Percentiles rank a stretch among this genome's conserved stretches.
Evolutionary conservation across 2,329 filamentous ascomycete genomes (phyloP).

Genomic region (Penicillium digitatum): DNA sequence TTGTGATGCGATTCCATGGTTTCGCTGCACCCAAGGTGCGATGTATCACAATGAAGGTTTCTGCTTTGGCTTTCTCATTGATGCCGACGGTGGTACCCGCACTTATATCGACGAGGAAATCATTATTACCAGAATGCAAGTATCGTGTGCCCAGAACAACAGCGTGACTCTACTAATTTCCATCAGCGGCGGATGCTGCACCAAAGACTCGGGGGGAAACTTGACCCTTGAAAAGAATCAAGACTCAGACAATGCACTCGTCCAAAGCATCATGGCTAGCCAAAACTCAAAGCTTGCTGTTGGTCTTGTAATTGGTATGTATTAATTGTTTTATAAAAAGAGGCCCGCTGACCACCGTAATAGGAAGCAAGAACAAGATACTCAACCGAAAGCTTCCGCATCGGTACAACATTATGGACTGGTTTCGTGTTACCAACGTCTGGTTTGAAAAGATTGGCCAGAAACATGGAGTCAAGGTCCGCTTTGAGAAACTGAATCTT

Average conservation of each 20-base stretch:
- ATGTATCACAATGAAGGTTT: constrained; percentile 51
- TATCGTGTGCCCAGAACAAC: neutral
- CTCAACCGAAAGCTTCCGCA: constrained; percentile 52
- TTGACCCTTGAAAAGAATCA: constrained; percentile 50
- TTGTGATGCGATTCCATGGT: constrained; percentile 62
- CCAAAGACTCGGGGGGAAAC: constrained; percentile 45
- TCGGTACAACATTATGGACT: constrained; percentile 63
- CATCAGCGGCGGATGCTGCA: constrained; percentile 53
- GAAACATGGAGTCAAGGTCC: constrained; percentile 52
- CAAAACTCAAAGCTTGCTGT: constrained; percentile 50
- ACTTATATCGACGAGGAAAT: constrained; percentile 60
- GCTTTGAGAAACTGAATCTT: constrained; percentile 62
- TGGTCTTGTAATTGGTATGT: constrained; percentile 53
- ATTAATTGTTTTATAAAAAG: fast-evolving
- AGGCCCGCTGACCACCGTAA: constrained; percentile 23
- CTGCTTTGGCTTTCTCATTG: constrained; percentile 58
- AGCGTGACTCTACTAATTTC: constrained; percentile 14
- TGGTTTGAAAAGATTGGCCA: constrained; percentile 58
- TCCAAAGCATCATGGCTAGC: constrained; percentile 46
- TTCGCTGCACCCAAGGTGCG: constrained; percentile 58
- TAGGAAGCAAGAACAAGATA: constrained; percentile 51
- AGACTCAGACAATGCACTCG: constrained; percentile 42
- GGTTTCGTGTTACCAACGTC: constrained; percentile 64
- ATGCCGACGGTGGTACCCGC: constrained; percentile 51
- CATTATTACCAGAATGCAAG: constrained; percentile 61